Base-by-base conservation (phyloP, 148 eudicot genomes). In the Polygonum aviculare region DNA sequence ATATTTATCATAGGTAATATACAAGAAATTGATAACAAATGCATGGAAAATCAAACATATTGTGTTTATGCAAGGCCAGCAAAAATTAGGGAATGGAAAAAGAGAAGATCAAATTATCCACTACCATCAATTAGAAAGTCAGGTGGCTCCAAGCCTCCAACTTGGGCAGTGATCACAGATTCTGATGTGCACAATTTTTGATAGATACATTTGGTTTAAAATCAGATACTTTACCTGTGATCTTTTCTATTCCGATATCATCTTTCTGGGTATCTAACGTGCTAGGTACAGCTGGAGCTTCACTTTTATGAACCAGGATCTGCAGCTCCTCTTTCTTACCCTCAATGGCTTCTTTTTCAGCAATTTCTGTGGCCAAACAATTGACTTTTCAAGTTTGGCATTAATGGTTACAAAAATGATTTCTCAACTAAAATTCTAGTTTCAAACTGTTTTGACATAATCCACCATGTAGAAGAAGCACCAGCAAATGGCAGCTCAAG, bases 201-300 rank as follows among this genome's bases (percentile, higher is more conserved):
- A 57, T 19, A 19, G 9, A 57, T 19, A 7, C 7, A 19, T 22
- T 19, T 57, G 1, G 63, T 62, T 9, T 11, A 31, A 39, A 33
- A 33, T 26, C 38, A 62, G 15, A 63, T 63, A 63, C 35, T 40
- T 63, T 12, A 63, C 70, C 70, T 31, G 39, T 33, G 35, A 11
- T 31, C 7, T 63, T 63, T 33, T 63, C 70, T 63, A 12, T 63
- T 18, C 70, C 70, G n/a, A 16, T 35, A 12, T 33, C 41, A 33
- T 33, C 8, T 65, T 65, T 36, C 8, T 33, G 41, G 41, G 70
- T n/a, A 65, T 12, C 40, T 65, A 15, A 65, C 2, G 7, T 67
- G 72, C 45, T 67, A 36, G 72, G 72, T 67, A 35, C 44, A 35
- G 21, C 72, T 35, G 44, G 21, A 36, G 45, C 72, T 67, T 67